Base-by-base conservation (phyloP, 2,329 filamentous ascomycete genomes). In the Mollisiaceae sp. region DNA sequence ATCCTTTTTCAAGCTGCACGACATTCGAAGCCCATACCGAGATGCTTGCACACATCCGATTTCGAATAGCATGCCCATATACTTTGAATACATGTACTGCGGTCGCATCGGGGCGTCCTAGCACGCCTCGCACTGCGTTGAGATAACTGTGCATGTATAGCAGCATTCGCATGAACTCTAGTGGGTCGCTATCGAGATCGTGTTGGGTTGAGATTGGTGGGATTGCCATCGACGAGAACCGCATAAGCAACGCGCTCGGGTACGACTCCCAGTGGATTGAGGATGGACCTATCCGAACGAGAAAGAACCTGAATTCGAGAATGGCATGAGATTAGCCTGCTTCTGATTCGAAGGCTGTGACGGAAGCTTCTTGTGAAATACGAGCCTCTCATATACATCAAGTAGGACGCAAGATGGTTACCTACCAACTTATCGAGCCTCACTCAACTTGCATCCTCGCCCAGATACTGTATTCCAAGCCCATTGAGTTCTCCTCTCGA, bases 131-230 rank as follows among this genome's bases (percentile, higher is more conserved):
- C 27, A 18, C 14, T 15, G 22, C 27, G 24, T 54, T 27, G 14
- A 32, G 50, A 54, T 27, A 54, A 54, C 11, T 32, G 8, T 54
- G 50, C 27, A 35, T 54, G 5, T 14, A 32, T 5, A 32, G 50
- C 14, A 54, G 12, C 50, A 32, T 54, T 12, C 50, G 50, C 50
- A 32, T 54, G 50, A 54, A 54, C 50, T 35, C 12, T 35, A 32
- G 50, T 35, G 50, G 50, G 24, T 15, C 27, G 22, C 24, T 14
- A 35, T 35, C 15, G 22, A 6, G 47, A 35, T 54, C 50, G 50
- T 54, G 50, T 54, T 54, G 22, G 14, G 50, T 54, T 35, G 50
- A 35, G 22, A 54, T 54, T 54, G 50, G 50, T 54, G 50, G n/a
- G 24, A n/a, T 54, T 54, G 14, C 12, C 24, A 54, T 50, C 27